These are phyloP conservation scores for Ceratocystis papillata DNA, from an alignment of 2,329 filamentous ascomycete genomes.

Conservation along the genomic window DNA sequence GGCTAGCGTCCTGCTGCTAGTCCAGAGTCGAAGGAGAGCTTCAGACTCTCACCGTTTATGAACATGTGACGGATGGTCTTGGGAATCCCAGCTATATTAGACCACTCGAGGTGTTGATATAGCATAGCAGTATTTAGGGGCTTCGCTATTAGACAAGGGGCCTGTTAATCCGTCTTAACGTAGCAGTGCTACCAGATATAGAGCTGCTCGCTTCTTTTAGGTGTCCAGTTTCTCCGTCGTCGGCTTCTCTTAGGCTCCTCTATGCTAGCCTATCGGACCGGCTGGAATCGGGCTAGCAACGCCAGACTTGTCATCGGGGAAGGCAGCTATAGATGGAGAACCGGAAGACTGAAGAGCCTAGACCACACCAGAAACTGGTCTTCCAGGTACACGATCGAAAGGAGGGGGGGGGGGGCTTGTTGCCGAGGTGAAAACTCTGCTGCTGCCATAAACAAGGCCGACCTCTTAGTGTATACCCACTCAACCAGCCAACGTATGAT, in stretches of 20 bases:
- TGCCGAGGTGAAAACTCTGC: slow-evolving; percentile 10
- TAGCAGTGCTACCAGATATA: neutral
- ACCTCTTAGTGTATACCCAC: neutral
- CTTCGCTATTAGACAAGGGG: neutral
- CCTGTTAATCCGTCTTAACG: neutral
- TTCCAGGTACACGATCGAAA: neutral
- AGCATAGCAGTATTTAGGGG: neutral
- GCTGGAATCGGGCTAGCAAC: neutral
- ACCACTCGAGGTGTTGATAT: neutral
- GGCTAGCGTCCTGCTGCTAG: no score
- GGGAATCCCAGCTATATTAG: neutral
- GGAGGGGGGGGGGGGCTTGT: neutral
- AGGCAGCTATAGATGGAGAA: neutral
- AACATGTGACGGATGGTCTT: no score
- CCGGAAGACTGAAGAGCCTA: neutral
- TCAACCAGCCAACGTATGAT: neutral
- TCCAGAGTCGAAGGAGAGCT: no score
- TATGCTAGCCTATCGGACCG: neutral
- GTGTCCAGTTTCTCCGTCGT: neutral
- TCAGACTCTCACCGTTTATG: no score
- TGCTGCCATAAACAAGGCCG: neutral
- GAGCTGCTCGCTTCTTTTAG: neutral
- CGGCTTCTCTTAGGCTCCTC: neutral
- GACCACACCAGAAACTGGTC: neutral
- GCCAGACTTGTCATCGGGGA: neutral